Base-by-base conservation (phyloP, 768 basidiomycete species). In the Tricholoma bakamatsutake region DNA sequence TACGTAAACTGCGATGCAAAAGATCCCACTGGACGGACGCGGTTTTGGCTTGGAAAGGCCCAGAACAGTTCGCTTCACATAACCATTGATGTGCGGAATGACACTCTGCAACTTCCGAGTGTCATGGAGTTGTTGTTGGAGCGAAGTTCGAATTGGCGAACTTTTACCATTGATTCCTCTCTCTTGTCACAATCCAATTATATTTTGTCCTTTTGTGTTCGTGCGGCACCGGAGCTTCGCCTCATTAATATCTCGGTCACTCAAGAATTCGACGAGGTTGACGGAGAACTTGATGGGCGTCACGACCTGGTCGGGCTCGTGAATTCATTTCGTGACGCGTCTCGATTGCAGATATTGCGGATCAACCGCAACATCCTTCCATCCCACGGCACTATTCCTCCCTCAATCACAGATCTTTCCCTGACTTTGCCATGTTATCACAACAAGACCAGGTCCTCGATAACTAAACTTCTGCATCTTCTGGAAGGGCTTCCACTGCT, bases 21-120 rank as follows among this genome's bases (percentile, higher is more conserved):
- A 17, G 65, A 79, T 55, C 72, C 77, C 34, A 66, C 67, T 53
- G 66, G 69, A 2, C 74, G 76, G 57, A 78, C 78, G 18, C 71
- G 62, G 15, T 70, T 79, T 52, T 85, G 82, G 81, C 74, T 85
- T 13, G 66, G 70, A 50, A 80, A 70, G 58, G 79, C 78, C 7
- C 68, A 69, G 40, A 64, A 68, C 28, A 73, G 73, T 15, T 72
- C 70, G 7, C 72, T 85, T 45, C 66, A 72, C 37, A 72, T 83
- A 59, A 75, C 76, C 17, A 47, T 85, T 30, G 70, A 76, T 46
- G 59, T 75, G 49, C 61, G 66, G 28, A 55, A 64, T n/a, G 64
- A 71, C 50, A 58, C 61, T 27, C 60, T 65, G 54, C 64, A 64
- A 51, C 54, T 76, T 34, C 57, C 64, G 15, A 63, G 66, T n/a